These are phyloP conservation scores for Aegilops bicornis DNA, from an alignment of 176 grass and related monocot genomes.

Conservation along the genomic window DNA sequence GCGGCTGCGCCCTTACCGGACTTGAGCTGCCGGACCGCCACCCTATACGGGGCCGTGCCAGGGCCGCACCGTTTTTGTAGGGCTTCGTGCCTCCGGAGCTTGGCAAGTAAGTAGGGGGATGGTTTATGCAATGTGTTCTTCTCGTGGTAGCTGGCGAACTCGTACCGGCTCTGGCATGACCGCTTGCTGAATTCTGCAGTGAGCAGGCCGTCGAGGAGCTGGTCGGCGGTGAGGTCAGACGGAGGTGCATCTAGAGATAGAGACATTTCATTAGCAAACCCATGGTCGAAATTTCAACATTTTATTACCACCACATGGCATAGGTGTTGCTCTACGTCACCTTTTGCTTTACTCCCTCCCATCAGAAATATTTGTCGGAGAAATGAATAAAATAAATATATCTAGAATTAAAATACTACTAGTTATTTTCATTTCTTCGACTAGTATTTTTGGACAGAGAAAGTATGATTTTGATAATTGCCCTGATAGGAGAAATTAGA, in stretches of 20 bases:
- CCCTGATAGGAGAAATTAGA: no score
- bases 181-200: conserved; percentile 21
- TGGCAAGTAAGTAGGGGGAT: conserved; percentile 46
- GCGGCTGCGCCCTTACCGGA: background rate
- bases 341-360: no score
- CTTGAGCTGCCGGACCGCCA: conserved; percentile 29
- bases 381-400: no score
- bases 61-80: conserved; percentile 76
- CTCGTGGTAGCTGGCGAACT: conserved; percentile 35
- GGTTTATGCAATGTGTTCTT: conserved; percentile 28
- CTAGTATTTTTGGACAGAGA: no score
- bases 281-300: background rate
- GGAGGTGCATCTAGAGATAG: background rate
- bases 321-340: no score
- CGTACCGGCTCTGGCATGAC: conserved; percentile 35
- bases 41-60: conserved; percentile 42
- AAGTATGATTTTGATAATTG: no score
- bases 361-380: no score
- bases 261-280: background rate
- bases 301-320: no score
- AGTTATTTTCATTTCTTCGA: no score
- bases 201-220: conserved; percentile 56
- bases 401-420: no score
- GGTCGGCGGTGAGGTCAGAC: conserved; percentile 24
- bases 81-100: conserved; percentile 55